Conservation (phyloP, 257 asterid genomes). For the Eustoma russellianum region DNA sequence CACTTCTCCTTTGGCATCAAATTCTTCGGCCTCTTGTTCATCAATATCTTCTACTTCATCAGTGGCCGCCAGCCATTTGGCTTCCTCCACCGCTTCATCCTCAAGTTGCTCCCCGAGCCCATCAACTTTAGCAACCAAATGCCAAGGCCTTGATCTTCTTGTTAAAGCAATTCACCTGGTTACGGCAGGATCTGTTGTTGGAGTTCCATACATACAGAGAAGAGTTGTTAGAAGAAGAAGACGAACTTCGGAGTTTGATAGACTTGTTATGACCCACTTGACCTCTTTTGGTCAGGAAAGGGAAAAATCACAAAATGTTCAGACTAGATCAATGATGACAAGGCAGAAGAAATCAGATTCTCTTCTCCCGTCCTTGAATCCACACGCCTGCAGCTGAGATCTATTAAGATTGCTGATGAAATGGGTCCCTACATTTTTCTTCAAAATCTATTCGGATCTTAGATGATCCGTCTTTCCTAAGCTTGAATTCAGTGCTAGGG, state of each 20-base stretch:
- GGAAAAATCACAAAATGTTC: conserved; percentile 4
- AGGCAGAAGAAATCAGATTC: conserved; percentile 31
- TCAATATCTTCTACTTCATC: conserved; percentile 35
- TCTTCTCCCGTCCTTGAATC: conserved; percentile 28
- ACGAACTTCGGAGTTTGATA: conserved; percentile 24
- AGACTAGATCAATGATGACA: conserved; percentile 17
- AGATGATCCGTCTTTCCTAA: conserved; percentile 12
- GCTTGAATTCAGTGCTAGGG: conserved; percentile 3
- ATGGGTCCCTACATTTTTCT: conserved; percentile 17
- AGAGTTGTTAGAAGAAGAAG: conserved; percentile 51
- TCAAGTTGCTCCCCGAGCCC: conserved; percentile 25
- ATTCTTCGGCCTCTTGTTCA: conserved; percentile 9
- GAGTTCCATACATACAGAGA: conserved; percentile 75
- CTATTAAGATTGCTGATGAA: conserved; percentile 25
- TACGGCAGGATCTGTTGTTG: conserved; percentile 60
- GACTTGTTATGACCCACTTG: conserved; percentile 18
- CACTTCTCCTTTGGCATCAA: conserved; percentile 18
- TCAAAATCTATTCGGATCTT: conserved; percentile 25
- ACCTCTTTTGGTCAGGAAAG: background rate
- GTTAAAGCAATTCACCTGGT: conserved; percentile 82
- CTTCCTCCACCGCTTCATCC: conserved; percentile 50
- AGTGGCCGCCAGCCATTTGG: conserved; percentile 29
- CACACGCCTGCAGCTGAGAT: conserved; percentile 25
- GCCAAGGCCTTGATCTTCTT: conserved; percentile 84
- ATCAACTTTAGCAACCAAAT: conserved; percentile 23